These are phyloP conservation scores for Astragalus glycyphyllos DNA, from an alignment of 306 rosid genomes.

Conservation along the genomic window DNA sequence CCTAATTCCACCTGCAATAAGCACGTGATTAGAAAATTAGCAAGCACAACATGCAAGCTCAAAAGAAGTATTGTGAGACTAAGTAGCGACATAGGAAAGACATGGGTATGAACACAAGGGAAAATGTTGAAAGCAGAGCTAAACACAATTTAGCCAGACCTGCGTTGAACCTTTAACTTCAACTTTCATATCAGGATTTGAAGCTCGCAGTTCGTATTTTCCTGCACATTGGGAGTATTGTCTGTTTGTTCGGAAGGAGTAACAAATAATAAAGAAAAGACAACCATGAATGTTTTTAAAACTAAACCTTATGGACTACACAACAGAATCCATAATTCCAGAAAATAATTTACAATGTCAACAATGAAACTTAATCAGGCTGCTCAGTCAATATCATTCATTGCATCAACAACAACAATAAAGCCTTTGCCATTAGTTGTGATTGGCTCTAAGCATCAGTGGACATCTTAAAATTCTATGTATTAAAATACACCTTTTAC, in stretches of 20 bases:
- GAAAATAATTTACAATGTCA: slow-evolving; percentile 31
- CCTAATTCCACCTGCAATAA: slow-evolving; percentile 85
- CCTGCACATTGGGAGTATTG: slow-evolving; percentile 61
- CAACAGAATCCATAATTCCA: slow-evolving; percentile 24
- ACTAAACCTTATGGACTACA: slow-evolving; percentile 6
- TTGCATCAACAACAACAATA: neutral
- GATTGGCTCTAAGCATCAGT: neutral
- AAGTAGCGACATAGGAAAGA: slow-evolving; percentile 16
- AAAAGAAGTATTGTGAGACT: slow-evolving; percentile 26
- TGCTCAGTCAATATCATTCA: slow-evolving; percentile 20
- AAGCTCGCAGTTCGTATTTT: slow-evolving; percentile 77
- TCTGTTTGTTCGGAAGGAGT: slow-evolving; percentile 18
- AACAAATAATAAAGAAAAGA: slow-evolving; percentile 24
- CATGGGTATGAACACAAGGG: slow-evolving; percentile 23
- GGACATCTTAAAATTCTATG: slow-evolving; percentile 3
- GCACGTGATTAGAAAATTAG: slow-evolving; percentile 33
- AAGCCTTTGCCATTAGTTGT: neutral
- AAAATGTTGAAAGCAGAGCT: slow-evolving; percentile 37
- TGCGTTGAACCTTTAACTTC: slow-evolving; percentile 77
- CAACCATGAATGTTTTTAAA: slow-evolving; percentile 5
- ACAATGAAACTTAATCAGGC: slow-evolving; percentile 5
- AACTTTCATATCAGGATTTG: slow-evolving; percentile 78
- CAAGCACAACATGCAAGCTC: slow-evolving; percentile 34
- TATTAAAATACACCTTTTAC: slow-evolving; percentile 10
- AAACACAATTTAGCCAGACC: slow-evolving; percentile 57